These are phyloP conservation scores for Globisporangium cederbergense DNA, from an alignment of 352 stramenopile species.

Conservation along the genomic window DNA sequence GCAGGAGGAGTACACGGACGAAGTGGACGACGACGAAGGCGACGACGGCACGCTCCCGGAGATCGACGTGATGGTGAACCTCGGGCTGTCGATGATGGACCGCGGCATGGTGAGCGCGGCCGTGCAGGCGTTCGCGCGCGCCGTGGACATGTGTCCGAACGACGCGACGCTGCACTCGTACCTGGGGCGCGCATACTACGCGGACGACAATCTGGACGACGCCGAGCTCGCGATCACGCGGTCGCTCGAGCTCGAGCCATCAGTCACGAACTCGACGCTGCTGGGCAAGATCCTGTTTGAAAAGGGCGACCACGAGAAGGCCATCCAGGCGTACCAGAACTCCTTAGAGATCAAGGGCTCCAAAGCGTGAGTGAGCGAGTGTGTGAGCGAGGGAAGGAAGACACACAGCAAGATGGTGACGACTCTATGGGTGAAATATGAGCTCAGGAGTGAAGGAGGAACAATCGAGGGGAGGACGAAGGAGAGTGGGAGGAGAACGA, in stretches of 20 bases:
- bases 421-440: neutral
- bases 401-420: neutral
- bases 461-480: neutral
- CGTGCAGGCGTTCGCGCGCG: constrained; percentile 80
- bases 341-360: constrained; percentile 62
- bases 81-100: constrained; percentile 80
- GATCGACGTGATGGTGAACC: constrained; percentile 77
- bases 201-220: constrained; percentile 79
- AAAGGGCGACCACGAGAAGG: constrained; percentile 84
- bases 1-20: constrained; percentile 49
- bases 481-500: neutral
- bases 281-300: constrained; percentile 87
- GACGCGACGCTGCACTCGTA: constrained; percentile 73
- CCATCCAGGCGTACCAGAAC: constrained; percentile 83
- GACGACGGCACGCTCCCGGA: constrained; percentile 67
- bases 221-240: constrained; percentile 57
- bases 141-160: constrained; percentile 75
- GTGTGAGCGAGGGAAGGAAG: constrained; percentile 4
- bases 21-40: constrained; percentile 64
- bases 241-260: constrained; percentile 70
- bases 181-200: constrained; percentile 80
- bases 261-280: constrained; percentile 80
- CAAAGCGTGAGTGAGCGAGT: constrained; percentile 7
- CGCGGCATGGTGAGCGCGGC: constrained; percentile 73
- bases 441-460: neutral